phyloP scores from a whole-genome alignment of 495 filamentous ascomycete species.

The Hapsidospora chrysogenum region DNA sequence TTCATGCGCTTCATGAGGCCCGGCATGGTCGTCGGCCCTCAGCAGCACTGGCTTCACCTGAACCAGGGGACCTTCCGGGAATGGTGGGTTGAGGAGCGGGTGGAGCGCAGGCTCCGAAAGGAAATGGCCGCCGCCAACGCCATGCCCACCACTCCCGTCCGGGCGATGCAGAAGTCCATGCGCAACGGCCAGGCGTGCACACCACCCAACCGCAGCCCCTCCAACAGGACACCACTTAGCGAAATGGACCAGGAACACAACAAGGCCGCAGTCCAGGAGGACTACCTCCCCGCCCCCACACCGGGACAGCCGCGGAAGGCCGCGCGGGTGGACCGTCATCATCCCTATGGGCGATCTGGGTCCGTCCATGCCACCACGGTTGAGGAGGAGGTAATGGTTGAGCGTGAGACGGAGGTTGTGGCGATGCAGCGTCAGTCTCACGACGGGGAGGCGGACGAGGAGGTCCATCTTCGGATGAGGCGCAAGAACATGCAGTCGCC shows the following conservation, averaged over 20 bases:
- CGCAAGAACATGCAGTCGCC: slow-evolving; percentile 33
- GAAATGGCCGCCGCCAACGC: slow-evolving; percentile 33
- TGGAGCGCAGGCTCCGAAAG: slow-evolving; percentile 40
- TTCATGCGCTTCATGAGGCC: slow-evolving; percentile 99
- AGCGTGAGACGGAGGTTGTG: slow-evolving; percentile 23
- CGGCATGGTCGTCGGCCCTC: slow-evolving; percentile 98
- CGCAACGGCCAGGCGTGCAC: slow-evolving; percentile 43
- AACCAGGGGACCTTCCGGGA: slow-evolving; percentile 94
- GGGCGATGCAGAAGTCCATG: slow-evolving; percentile 44
- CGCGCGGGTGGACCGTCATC: slow-evolving; percentile 35
- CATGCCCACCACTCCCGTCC: slow-evolving; percentile 54
- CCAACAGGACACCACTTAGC: slow-evolving; percentile 65
- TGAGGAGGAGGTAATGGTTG: slow-evolving; percentile 20
- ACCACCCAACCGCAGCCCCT: slow-evolving; percentile 61
- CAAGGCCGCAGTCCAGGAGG: slow-evolving; percentile 44
- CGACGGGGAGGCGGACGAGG: slow-evolving; percentile 63
- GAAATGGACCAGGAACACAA: slow-evolving; percentile 74
- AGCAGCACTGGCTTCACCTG: slow-evolving; percentile 97
- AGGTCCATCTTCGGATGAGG: slow-evolving; percentile 54
- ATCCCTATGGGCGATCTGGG: slow-evolving; percentile 30
- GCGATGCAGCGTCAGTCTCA: slow-evolving; percentile 32
- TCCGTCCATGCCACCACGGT: slow-evolving; percentile 18
- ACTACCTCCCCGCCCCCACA: slow-evolving; percentile 84
- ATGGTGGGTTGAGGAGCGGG: slow-evolving; percentile 90
- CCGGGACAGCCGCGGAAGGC: slow-evolving; percentile 92